Base-by-base conservation (phyloP, 179 eudicot genomes). In the Dionaea muscipula region DNA sequence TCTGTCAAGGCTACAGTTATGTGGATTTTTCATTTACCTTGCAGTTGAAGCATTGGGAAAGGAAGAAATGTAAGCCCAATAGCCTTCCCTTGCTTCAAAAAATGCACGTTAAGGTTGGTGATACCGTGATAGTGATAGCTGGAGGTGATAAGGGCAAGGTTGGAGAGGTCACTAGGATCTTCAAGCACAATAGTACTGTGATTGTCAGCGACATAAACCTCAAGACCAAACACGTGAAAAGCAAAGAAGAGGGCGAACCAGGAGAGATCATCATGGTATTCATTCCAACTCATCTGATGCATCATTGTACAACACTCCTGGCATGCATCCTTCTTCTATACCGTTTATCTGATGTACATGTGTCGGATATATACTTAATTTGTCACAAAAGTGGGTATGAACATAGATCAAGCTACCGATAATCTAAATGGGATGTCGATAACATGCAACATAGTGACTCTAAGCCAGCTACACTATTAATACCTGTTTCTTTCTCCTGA, bases 41-140 rank as follows among this genome's bases (percentile, higher is more conserved):
- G 68, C 78, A 91, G 98, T 73, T 86, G 56, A 82, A 84, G 76
- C 78, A 70, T 65, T 91, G 98, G 98, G 95, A 91, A 63, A 62
- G 95, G 60, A 91, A 78, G 65, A 76, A 91, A 41, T 90, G 95
- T 68, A 90, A 90, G 74, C 87, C 95, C 61, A 90, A 90, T 81
- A 82, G 97, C 57, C 88, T 86, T 19, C 97, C 97, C 0, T 24
- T 74, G 41, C 57, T 90, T 57, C 94, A 90, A 27, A 86, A 90
- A 58, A 86, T 90, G 91, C 97, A 90, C 41, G 97, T 90, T 43
- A 86, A 74, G 75, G 27, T 90, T 47, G 97, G 97, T 24, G 97
- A 90, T 62, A 86, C 95, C 0, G 95, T 90, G 17, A 90, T 86
- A 78, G 81, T 90, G n/a, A 90, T 90, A 55, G 65, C 97, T 6